Conservation (phyloP, 768 basidiomycete genomes). For the Clavaria fumosa region DNA sequence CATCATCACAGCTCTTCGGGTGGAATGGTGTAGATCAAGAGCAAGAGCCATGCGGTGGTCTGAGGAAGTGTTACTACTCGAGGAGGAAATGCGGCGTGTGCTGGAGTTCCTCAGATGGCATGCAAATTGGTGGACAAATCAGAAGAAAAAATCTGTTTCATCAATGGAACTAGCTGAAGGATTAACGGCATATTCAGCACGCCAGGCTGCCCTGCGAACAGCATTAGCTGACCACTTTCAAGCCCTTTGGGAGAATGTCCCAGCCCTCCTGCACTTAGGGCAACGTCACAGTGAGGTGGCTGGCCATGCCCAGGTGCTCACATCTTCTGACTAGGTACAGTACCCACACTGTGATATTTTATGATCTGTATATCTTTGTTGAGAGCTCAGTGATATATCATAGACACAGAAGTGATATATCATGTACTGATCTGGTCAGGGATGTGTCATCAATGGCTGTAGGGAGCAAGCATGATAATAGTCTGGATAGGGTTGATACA, state of each 20-base stretch:
- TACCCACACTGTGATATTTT: too few relatives aligned
- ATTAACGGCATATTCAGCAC: neutral
- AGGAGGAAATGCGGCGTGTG: constrained; percentile 16
- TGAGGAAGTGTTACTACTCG: constrained; percentile 14
- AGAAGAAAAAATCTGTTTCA: neutral
- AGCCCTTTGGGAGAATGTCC: constrained; percentile 5
- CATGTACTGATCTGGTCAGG: too few relatives aligned
- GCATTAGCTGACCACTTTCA: constrained; percentile 2
- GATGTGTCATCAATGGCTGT: too few relatives aligned
- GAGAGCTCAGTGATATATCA: too few relatives aligned
- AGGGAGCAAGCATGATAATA: too few relatives aligned
- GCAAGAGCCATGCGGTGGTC: constrained; percentile 12
- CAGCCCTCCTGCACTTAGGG: too few relatives aligned
- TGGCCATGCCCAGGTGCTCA: too few relatives aligned
- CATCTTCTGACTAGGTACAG: too few relatives aligned
- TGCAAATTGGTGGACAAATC: constrained; percentile 6
- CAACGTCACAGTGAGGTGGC: too few relatives aligned
- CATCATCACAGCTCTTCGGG: constrained; percentile 6
- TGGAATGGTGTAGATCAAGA: constrained; percentile 14
- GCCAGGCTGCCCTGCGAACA: neutral
- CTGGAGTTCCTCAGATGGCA: constrained; percentile 11
- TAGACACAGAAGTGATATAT: too few relatives aligned
- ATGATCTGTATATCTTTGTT: too few relatives aligned
- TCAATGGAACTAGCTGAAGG: neutral
- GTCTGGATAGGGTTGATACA: too few relatives aligned